Evolutionary conservation across 768 basidiomycete species (phyloP).

Genomic region (Leucogyrophana mollusca): DNA sequence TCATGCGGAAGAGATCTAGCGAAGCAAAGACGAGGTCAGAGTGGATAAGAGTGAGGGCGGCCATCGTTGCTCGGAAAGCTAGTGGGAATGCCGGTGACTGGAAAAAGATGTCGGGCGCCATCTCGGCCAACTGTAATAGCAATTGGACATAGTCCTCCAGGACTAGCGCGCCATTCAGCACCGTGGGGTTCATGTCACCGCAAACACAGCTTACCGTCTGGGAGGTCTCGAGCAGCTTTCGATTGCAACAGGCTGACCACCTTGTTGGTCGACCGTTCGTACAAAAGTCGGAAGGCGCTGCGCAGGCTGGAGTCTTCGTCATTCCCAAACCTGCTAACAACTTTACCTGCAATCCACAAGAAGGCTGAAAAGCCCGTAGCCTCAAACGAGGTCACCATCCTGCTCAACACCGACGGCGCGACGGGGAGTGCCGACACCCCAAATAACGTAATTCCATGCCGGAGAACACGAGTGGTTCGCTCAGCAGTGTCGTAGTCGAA

Average conservation of each 20-base stretch:
- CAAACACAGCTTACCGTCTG: conserved; percentile 73
- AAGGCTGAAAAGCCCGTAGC: conserved; percentile 80
- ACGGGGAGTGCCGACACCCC: conserved; percentile 62
- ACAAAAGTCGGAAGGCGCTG: conserved; percentile 57
- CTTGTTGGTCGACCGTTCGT: conserved; percentile 75
- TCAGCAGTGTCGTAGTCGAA: conserved; percentile 77
- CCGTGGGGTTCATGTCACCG: no score
- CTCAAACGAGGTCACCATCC: conserved; percentile 81
- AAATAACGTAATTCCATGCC: conserved; percentile 84
- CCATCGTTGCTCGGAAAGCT: conserved; percentile 74
- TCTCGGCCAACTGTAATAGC: conserved; percentile 63
- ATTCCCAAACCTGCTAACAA: conserved; percentile 74
- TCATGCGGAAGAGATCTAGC: conserved; percentile 74
- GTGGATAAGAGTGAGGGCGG: conserved; percentile 79
- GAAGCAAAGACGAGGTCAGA: conserved; percentile 80
- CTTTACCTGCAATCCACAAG: conserved; percentile 92
- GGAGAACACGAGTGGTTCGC: conserved; percentile 77
- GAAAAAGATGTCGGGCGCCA: conserved; percentile 76
- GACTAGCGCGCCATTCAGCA: no score
- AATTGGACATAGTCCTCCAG: conserved; percentile 93
- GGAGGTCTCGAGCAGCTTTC: conserved; percentile 70
- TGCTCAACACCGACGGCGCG: conserved; percentile 65
- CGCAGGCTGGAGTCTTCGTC: conserved; percentile 58
- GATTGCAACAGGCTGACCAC: conserved; percentile 64
- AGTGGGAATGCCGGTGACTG: conserved; percentile 73